Conservation (phyloP, 1,139 yeast genomes). For the Pichia norvegensis region DNA sequence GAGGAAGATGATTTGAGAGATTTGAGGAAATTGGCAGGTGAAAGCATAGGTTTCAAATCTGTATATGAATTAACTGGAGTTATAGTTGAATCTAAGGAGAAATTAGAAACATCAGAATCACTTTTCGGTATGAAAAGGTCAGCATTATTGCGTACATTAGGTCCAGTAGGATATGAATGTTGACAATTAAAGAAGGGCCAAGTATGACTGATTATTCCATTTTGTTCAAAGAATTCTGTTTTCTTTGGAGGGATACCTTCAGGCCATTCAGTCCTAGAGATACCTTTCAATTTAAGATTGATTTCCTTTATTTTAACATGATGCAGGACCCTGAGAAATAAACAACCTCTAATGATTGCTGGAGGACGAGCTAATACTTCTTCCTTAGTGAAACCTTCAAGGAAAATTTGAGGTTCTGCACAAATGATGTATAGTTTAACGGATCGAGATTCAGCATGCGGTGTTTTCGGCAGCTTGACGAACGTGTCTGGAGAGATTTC, state of each 20-base stretch:
- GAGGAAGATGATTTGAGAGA: conserved; percentile 15
- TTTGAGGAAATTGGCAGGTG: conserved; percentile 31
- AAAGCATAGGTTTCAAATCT: conserved; percentile 22
- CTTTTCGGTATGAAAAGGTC: conserved; percentile 36
- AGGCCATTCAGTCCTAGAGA: conserved; percentile 90
- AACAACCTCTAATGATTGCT: conserved; percentile 73
- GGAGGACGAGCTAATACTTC: conserved; percentile 72
- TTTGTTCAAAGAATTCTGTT: conserved; percentile 53
- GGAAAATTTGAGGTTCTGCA: conserved; percentile 72
- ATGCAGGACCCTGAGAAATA: conserved; percentile 62
- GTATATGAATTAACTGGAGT: conserved; percentile 22
- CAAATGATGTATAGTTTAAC: conserved; percentile 49
- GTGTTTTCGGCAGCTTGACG: conserved; percentile 45
- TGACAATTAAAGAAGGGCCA: conserved; percentile 76
- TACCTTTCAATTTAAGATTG: conserved; percentile 61
- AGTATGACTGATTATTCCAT: conserved; percentile 65
- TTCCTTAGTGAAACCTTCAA: conserved; percentile 69
- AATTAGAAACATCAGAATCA: conserved; percentile 26
- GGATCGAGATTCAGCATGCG: conserved; percentile 40
- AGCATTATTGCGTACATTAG: conserved; percentile 48
- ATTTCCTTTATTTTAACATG: conserved; percentile 69
- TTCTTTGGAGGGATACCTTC: conserved; percentile 95
- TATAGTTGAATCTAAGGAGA: conserved; percentile 29
- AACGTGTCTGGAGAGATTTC: conserved; percentile 27
- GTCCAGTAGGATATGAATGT: conserved; percentile 19